Percentiles rank a stretch among this genome's conserved stretches.
Evolutionary conservation across 805 yeast species (phyloP).

Genomic region (Lachancea sp.): DNA sequence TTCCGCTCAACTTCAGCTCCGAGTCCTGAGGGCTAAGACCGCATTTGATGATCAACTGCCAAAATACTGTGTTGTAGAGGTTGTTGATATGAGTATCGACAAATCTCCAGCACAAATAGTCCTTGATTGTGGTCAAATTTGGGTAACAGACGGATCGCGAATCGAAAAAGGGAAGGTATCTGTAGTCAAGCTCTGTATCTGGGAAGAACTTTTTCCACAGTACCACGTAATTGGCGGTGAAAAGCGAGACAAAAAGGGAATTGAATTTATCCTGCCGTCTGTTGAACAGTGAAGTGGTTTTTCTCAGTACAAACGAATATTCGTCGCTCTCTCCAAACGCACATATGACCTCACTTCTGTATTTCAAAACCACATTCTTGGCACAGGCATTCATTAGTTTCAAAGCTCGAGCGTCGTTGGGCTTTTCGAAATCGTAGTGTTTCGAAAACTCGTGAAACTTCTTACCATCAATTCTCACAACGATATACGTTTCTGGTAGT

Average conservation of each 20-base stretch:
- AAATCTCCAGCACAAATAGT: conserved; percentile 90
- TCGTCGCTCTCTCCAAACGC: conserved; percentile 97
- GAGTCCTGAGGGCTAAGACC: conserved; percentile 73
- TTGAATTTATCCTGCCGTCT: conserved; percentile 75
- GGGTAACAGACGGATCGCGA: conserved; percentile 89
- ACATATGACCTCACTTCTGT: conserved; percentile 62
- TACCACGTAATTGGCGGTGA: conserved; percentile 67
- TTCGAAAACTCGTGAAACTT: conserved; percentile 85
- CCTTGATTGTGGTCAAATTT: conserved; percentile 49
- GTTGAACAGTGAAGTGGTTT: conserved; percentile 64
- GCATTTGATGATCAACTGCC: conserved; percentile 73
- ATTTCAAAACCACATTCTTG: conserved; percentile 47
- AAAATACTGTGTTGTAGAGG: conserved; percentile 85
- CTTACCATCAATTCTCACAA: conserved; percentile 86
- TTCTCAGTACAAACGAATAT: conserved; percentile 71
- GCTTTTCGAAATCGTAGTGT: conserved; percentile 71
- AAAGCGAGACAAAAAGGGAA: conserved; percentile 73
- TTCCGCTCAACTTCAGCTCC: conserved; percentile 68
- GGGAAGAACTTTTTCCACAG: conserved; percentile 62
- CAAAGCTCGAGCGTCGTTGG: conserved; percentile 77
- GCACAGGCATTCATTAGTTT: conserved; percentile 81
- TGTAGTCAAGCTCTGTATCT: conserved; percentile 40
- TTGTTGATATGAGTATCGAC: conserved; percentile 96
- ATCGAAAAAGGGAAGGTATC: conserved; percentile 79
- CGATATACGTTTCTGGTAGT: conserved; percentile 74